A percentile compares a stretch with the other conserved stretches of the same genome.
Evolutionary conservation across 2,329 filamentous ascomycete genomes (phyloP).

Genomic region (Diaporthe sp.): DNA sequence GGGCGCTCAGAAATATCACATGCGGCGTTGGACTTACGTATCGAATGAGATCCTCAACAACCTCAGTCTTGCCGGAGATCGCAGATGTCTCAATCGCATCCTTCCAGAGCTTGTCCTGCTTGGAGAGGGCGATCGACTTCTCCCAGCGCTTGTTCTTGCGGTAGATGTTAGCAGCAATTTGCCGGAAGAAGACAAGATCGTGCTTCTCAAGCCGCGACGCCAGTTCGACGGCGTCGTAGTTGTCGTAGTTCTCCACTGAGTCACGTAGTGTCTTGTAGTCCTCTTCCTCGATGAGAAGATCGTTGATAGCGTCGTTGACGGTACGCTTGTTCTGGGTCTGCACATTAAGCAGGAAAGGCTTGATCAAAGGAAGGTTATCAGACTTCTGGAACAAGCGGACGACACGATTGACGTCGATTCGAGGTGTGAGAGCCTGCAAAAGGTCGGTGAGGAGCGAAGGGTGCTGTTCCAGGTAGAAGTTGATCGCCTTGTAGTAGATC

Average conservation of each 20-base stretch:
- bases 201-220: slow-evolving; percentile 96
- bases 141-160: slow-evolving; percentile 99
- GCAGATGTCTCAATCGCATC: slow-evolving; percentile 98
- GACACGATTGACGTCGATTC: slow-evolving; percentile 98
- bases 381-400: slow-evolving; percentile 99
- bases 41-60: slow-evolving; percentile 94
- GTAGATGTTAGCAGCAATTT: slow-evolving; percentile 98
- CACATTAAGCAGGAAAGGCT: slow-evolving; percentile 97
- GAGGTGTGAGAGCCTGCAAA: slow-evolving; percentile 89
- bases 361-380: slow-evolving; percentile 97
- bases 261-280: slow-evolving; percentile 99
- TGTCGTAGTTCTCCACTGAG: slow-evolving; percentile 98
- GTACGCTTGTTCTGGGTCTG: slow-evolving; percentile 98
- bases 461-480: slow-evolving; percentile 98
- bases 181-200: slow-evolving; percentile 98
- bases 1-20: slow-evolving; percentile 24
- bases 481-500: slow-evolving; percentile 97
- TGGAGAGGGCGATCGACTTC: slow-evolving; percentile 96
- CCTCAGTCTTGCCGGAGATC: slow-evolving; percentile 88
- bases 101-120: slow-evolving; percentile 99
- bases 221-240: slow-evolving; percentile 95
- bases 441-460: slow-evolving; percentile 96
- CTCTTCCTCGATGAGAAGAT: slow-evolving; percentile 97
- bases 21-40: slow-evolving; percentile 81
- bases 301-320: slow-evolving; percentile 98